These are phyloP conservation scores for Furcasterigmium furcatum DNA, from an alignment of 2,329 filamentous ascomycete species.

Conservation along the genomic window DNA sequence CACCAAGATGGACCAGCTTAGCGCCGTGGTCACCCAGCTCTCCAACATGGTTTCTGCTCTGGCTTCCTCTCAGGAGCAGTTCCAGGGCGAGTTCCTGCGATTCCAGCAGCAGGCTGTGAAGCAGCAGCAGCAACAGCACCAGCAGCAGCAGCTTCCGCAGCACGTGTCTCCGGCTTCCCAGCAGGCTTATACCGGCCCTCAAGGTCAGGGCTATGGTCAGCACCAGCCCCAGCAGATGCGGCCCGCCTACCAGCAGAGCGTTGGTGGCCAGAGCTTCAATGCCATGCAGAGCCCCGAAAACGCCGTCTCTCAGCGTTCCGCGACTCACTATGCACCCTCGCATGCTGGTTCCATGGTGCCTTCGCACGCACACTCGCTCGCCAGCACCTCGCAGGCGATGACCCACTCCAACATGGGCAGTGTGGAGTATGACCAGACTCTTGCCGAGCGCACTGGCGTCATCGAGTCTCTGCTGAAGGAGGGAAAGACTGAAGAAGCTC, in stretches of 20 bases:
- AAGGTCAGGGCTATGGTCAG: constrained; percentile 11
- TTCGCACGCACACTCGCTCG: constrained; percentile 21
- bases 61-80: constrained; percentile 64
- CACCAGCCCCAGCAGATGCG: constrained; percentile 14
- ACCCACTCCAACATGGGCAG: constrained; percentile 6
- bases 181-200: constrained; percentile 1
- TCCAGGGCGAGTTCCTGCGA: constrained; percentile 63
- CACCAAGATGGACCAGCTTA: constrained; percentile 71
- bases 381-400: constrained; percentile 9
- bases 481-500: constrained; percentile 58
- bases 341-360: constrained; percentile 6
- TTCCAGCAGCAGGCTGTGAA: constrained; percentile 46
- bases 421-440: constrained; percentile 39
- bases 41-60: constrained; percentile 68
- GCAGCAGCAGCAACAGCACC: constrained; percentile 29
- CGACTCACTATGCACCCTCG: constrained; percentile 6
- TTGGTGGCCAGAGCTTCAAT: constrained; percentile 3
- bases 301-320: constrained; percentile 5
- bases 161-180: background rate
- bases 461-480: constrained; percentile 62
- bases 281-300: constrained; percentile 13
- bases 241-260: constrained; percentile 14
- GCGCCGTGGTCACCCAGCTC: constrained; percentile 62
- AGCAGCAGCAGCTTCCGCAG: constrained; percentile 11
- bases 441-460: constrained; percentile 49